Evolutionary conservation across 495 filamentous ascomycete genomes (phyloP).

Genomic region (Xylaria curta): DNA sequence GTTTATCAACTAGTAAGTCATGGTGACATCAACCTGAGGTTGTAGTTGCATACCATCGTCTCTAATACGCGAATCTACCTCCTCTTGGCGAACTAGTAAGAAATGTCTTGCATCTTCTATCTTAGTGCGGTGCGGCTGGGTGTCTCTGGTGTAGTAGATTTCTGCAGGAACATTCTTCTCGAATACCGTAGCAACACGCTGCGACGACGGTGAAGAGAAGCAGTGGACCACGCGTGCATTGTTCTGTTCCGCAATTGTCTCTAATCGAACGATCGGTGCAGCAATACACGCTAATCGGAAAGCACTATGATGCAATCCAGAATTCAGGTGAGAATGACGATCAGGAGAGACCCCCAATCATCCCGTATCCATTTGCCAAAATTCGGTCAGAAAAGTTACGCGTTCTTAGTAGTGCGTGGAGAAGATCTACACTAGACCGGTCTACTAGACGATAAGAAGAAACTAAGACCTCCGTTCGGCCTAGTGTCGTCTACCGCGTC

Average conservation of each 20-base stretch:
- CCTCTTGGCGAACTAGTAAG: slow-evolving; percentile 21
- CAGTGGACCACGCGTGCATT: not conserved
- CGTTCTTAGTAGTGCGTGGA: not conserved
- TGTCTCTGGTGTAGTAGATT: not conserved
- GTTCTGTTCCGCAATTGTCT: not conserved
- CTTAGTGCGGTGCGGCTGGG: not conserved
- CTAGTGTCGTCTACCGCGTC: not conserved
- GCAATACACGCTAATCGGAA: not conserved
- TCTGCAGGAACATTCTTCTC: slow-evolving; percentile 1
- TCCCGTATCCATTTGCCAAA: slow-evolving; percentile 2
- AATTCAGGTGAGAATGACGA: slow-evolving; percentile 3
- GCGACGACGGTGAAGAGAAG: slow-evolving; percentile 8
- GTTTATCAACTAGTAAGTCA: not conserved
- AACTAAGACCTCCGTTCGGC: slow-evolving; percentile 16
- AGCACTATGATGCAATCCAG: slow-evolving; percentile 16
- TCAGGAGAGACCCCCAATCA: not conserved
- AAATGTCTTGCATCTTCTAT: slow-evolving; percentile 20
- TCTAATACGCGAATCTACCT: not conserved
- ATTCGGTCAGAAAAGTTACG: slow-evolving; percentile 10
- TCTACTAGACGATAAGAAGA: not conserved
- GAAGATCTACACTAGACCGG: slow-evolving; percentile 9
- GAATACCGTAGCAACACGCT: not conserved
- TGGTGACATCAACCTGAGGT: slow-evolving; percentile 13
- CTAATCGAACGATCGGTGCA: not conserved
- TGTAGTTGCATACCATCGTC: slow-evolving; percentile 8